Conservation (phyloP, 441 rosid species). For the Gossypium lobatum region DNA sequence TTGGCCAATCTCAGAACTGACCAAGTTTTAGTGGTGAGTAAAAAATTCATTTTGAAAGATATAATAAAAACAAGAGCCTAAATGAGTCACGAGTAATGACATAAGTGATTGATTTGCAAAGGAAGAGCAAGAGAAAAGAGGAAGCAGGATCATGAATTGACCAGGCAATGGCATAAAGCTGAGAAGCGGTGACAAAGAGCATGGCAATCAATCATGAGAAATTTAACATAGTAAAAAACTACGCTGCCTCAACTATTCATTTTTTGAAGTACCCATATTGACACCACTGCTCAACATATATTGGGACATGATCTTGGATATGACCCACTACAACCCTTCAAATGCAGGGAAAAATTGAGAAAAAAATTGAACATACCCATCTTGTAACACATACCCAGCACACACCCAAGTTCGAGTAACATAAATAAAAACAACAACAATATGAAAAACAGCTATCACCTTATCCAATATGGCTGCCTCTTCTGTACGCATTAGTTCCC, state of each 20-base stretch:
- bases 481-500: slow-evolving; percentile 90
- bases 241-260: background rate
- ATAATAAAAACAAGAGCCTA: background rate
- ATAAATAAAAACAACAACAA: background rate
- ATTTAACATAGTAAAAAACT: background rate
- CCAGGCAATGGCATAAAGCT: background rate
- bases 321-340: background rate
- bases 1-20: background rate
- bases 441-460: slow-evolving; percentile 37
- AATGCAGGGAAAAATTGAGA: background rate
- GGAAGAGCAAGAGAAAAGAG: background rate
- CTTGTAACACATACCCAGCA: background rate
- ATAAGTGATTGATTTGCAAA: background rate
- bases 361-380: background rate
- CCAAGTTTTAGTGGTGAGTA: background rate
- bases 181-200: background rate
- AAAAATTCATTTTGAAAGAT: background rate
- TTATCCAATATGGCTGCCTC: slow-evolving; percentile 94
- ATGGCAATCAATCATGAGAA: slow-evolving; percentile 10
- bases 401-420: background rate
- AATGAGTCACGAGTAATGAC: background rate
- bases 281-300: background rate
- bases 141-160: background rate
- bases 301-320: background rate
- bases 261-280: background rate